phyloP scores from a whole-genome alignment of 768 basidiomycete genomes.

The Antrodiella citrinella region DNA sequence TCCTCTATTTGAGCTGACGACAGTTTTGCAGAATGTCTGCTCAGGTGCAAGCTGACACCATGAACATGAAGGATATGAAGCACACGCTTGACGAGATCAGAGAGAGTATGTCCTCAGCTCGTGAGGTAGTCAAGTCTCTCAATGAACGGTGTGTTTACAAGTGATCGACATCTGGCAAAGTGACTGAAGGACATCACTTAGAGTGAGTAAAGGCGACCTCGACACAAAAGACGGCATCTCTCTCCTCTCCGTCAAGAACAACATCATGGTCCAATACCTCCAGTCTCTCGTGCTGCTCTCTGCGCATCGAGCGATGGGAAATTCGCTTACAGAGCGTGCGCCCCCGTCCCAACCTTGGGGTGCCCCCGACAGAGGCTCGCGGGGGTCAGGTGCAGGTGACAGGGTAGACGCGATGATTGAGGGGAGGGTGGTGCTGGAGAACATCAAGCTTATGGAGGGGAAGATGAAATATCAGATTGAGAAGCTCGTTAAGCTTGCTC shows the following conservation, averaged over 20 bases:
- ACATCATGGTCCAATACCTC: slow-evolving; percentile 76
- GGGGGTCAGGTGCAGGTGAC: slow-evolving; percentile 62
- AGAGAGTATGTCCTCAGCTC: slow-evolving; percentile 50
- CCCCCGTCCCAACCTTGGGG: slow-evolving; percentile 48
- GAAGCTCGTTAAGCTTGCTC: slow-evolving; percentile 76
- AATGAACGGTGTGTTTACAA: slow-evolving; percentile 40
- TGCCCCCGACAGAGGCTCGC: slow-evolving; percentile 35
- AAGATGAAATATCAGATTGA: slow-evolving; percentile 95
- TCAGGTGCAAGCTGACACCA: too few species aligned
- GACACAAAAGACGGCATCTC: slow-evolving; percentile 80
- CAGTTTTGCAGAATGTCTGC: too few species aligned
- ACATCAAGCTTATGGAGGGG: slow-evolving; percentile 73
- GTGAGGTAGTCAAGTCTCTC: slow-evolving; percentile 46
- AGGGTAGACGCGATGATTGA: slow-evolving; percentile 75
- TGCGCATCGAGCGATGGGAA: slow-evolving; percentile 61
- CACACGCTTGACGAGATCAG: slow-evolving; percentile 46
- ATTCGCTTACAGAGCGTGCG: slow-evolving; percentile 45
- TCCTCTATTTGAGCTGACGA: too few species aligned
- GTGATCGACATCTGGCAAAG: background rate
- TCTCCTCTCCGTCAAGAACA: slow-evolving; percentile 80
- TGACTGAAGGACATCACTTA: slow-evolving; percentile 13
- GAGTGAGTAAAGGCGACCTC: slow-evolving; percentile 26
- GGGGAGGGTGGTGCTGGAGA: slow-evolving; percentile 79
- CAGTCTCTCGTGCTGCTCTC: slow-evolving; percentile 73
- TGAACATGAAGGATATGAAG: background rate